Conservation (phyloP, 352 stramenopile species). For the Phytophthora boehmeriae region DNA sequence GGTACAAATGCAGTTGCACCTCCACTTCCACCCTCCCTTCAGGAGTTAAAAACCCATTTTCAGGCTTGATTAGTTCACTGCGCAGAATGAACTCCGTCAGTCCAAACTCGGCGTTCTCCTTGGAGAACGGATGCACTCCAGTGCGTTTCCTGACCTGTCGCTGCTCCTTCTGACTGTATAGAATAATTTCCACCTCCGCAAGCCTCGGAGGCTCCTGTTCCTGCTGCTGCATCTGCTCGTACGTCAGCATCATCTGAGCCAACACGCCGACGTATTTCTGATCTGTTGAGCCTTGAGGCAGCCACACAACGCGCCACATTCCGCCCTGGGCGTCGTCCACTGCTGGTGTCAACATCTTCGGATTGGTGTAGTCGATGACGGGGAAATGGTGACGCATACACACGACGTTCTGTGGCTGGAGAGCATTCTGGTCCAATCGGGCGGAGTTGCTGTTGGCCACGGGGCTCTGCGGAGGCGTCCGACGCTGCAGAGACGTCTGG, state of each 20-base stretch:
- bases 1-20: constrained; percentile 47
- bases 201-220: not conserved
- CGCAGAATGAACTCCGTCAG: constrained; percentile 58
- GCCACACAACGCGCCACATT: constrained; percentile 73
- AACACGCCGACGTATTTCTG: constrained; percentile 59
- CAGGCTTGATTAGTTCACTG: constrained; percentile 50
- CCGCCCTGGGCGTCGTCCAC: constrained; percentile 45
- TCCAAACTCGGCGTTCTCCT: constrained; percentile 55
- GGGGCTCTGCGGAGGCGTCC: constrained; percentile 2
- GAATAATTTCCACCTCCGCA: constrained; percentile 48
- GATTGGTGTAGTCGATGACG: constrained; percentile 42
- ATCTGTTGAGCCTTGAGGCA: constrained; percentile 51
- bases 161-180: constrained; percentile 40
- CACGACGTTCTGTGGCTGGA: constrained; percentile 18
- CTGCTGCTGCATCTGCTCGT: constrained; percentile 3
- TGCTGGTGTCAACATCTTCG: constrained; percentile 32
- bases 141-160: constrained; percentile 42
- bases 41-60: constrained; percentile 46
- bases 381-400: constrained; percentile 46
- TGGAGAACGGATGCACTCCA: constrained; percentile 55
- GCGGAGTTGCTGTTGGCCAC: constrained; percentile 15
- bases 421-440: constrained; percentile 11
- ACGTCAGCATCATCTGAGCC: constrained; percentile 51
- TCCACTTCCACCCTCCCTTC: constrained; percentile 60
- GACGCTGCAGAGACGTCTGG: constrained; percentile 13